Conservation (phyloP, 495 filamentous ascomycete species). For the Aspergillus panamensis region DNA sequence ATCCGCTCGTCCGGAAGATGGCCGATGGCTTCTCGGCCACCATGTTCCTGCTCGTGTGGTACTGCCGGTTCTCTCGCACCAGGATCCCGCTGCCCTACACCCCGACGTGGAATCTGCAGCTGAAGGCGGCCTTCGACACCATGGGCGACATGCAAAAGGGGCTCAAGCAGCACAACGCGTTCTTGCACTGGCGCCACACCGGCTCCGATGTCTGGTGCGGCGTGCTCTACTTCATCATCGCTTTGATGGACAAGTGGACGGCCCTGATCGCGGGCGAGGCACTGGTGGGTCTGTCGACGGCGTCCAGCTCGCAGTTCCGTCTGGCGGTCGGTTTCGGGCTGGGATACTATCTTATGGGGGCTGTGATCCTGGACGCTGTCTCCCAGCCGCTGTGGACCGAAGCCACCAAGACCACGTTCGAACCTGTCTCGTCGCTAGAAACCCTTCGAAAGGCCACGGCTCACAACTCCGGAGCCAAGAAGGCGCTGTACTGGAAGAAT, state of each 20-base stretch:
- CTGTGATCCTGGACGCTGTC: slow-evolving; percentile 17
- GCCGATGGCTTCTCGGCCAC: slow-evolving; percentile 16
- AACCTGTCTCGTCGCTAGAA: slow-evolving; percentile 11
- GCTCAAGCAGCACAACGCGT: slow-evolving; percentile 14
- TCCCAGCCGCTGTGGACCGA: slow-evolving; percentile 19
- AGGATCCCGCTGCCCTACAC: slow-evolving; percentile 17
- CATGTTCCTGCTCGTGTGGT: slow-evolving; percentile 19
- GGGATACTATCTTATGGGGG: slow-evolving; percentile 18
- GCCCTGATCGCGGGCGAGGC: slow-evolving; percentile 16
- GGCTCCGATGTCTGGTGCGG: slow-evolving; percentile 21
- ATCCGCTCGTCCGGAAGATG: slow-evolving; percentile 13
- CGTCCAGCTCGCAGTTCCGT: slow-evolving; percentile 15
- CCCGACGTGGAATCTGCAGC: slow-evolving; percentile 20
- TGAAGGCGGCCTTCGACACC: slow-evolving; percentile 19
- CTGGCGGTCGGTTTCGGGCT: slow-evolving; percentile 17
- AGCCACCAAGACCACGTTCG: slow-evolving; percentile 4
- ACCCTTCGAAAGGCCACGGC: slow-evolving; percentile 5
- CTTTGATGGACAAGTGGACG: slow-evolving; percentile 19
- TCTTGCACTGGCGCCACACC: slow-evolving; percentile 21
- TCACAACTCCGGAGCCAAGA: neutral
- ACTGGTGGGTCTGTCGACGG: slow-evolving; percentile 17
- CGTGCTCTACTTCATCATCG: slow-evolving; percentile 19
- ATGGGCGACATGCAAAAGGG: slow-evolving; percentile 23
- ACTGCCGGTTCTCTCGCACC: slow-evolving; percentile 17
- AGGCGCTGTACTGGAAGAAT: slow-evolving; percentile 13